These are phyloP conservation scores for Amanita pseudoporphyria DNA, from an alignment of 768 basidiomycete genomes.

Conservation along the genomic window DNA sequence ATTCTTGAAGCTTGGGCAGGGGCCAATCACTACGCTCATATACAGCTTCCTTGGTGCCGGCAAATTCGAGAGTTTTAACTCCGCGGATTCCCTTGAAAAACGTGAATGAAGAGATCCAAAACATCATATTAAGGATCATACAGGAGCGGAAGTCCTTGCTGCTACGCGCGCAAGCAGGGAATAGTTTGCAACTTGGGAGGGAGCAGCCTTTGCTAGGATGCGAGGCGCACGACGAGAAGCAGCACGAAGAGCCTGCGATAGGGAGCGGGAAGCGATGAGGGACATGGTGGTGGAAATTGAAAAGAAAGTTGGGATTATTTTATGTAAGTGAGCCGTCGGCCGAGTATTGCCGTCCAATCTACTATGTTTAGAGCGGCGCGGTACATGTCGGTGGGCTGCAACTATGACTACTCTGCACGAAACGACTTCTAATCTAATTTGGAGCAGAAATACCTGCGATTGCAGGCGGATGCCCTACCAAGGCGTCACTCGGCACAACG, in stretches of 20 bases:
- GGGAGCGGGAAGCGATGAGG: slow-evolving; percentile 55
- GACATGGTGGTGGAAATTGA: slow-evolving; percentile 31
- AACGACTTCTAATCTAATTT: neutral
- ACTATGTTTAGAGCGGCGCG: too few relatives aligned
- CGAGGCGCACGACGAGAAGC: slow-evolving; percentile 60
- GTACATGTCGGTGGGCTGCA: neutral
- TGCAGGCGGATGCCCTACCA: neutral
- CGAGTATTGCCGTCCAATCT: slow-evolving; percentile 14
- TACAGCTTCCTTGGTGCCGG: slow-evolving; percentile 85
- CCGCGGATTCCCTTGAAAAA: slow-evolving; percentile 53
- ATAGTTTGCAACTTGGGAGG: slow-evolving; percentile 50
- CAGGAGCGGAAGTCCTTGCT: slow-evolving; percentile 11
- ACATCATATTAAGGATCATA: neutral
- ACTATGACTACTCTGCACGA: neutral
- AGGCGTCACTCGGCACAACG: neutral
- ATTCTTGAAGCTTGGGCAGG: slow-evolving; percentile 93
- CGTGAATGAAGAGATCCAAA: neutral
- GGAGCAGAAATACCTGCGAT: neutral
- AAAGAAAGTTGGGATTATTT: slow-evolving; percentile 12
- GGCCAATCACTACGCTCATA: slow-evolving; percentile 99
- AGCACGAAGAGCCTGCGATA: slow-evolving; percentile 50
- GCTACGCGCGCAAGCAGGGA: slow-evolving; percentile 52
- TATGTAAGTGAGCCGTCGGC: slow-evolving; percentile 15
- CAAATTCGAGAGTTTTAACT: slow-evolving; percentile 93
- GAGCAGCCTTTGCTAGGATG: slow-evolving; percentile 29